These are phyloP conservation scores for Chlorophyllum brunneum DNA, from an alignment of 768 basidiomycete genomes.

Conservation along the genomic window DNA sequence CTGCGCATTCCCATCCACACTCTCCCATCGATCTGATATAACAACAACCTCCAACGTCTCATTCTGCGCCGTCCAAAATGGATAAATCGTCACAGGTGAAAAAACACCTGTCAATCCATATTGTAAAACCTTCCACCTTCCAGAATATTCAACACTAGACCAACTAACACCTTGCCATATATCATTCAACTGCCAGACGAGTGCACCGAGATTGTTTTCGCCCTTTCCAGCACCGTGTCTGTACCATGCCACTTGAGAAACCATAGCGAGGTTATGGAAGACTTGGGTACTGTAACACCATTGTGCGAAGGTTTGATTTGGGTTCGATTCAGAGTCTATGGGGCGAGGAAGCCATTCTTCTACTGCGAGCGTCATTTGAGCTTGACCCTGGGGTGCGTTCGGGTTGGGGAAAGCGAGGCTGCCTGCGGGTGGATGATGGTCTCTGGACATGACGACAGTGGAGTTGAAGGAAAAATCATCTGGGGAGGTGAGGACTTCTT, in stretches of 20 bases:
- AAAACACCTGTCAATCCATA: constrained; percentile 44
- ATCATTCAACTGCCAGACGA: constrained; percentile 60
- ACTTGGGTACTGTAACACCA: constrained; percentile 63
- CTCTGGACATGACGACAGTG: constrained; percentile 49
- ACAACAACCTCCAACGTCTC: constrained; percentile 44
- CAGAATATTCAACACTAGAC: constrained; percentile 53
- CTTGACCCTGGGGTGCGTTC: constrained; percentile 49
- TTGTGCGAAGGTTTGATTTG: constrained; percentile 58
- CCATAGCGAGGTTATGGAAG: constrained; percentile 57
- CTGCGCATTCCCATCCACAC: constrained; percentile 41
- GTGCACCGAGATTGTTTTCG: constrained; percentile 55
- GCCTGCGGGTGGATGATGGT: constrained; percentile 54
- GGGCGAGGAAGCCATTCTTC: constrained; percentile 55
- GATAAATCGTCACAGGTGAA: constrained; percentile 45
- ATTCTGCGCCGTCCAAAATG: constrained; percentile 52
- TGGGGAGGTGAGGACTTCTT: constrained; percentile 46
- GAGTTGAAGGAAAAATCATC: constrained; percentile 58
- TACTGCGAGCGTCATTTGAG: constrained; percentile 48
- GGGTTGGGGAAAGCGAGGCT: constrained; percentile 51
- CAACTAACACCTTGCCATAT: constrained; percentile 59
- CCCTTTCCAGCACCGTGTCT: constrained; percentile 53
- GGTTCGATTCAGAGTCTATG: constrained; percentile 37
- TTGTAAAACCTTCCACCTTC: constrained; percentile 57
- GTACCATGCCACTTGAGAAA: constrained; percentile 58
- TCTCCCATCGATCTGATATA: constrained; percentile 49